A percentile compares a stretch with the other conserved stretches of the same genome.
Conservation (phyloP, 441 rosid species). For the Gossypium davidsonii region DNA sequence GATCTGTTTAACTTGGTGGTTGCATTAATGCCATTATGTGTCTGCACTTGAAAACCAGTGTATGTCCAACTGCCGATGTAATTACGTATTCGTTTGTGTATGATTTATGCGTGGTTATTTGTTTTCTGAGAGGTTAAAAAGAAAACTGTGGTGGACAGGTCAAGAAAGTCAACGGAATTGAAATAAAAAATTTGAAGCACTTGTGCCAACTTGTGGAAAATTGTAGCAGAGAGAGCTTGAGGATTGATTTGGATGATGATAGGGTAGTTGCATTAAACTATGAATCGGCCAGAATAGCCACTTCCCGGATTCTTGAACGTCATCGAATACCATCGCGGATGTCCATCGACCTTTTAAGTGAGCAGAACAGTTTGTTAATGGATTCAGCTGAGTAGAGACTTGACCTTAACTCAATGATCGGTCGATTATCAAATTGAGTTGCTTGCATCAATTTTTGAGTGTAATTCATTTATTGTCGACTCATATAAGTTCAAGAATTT, state of each 20-base stretch:
- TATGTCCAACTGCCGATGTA: not conserved
- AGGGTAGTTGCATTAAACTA: slow-evolving; percentile 61
- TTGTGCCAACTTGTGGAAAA: slow-evolving; percentile 55
- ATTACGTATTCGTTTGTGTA: not conserved
- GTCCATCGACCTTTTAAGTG: slow-evolving; percentile 44
- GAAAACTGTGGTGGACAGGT: slow-evolving; percentile 43
- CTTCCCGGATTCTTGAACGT: slow-evolving; percentile 57
- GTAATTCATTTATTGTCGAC: not conserved
- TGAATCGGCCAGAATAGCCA: slow-evolving; percentile 51
- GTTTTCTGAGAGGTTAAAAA: slow-evolving; percentile 11
- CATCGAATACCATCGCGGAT: slow-evolving; percentile 61
- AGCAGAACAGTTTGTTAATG: slow-evolving; percentile 16
- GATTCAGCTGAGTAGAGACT: slow-evolving; percentile 8
- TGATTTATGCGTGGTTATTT: not conserved
- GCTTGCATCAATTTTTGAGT: not conserved
- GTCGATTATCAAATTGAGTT: not conserved
- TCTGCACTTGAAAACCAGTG: not conserved
- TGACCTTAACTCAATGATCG: not conserved
- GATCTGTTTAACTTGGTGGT: not conserved
- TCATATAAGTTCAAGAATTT: not conserved
- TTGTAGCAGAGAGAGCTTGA: slow-evolving; percentile 44
- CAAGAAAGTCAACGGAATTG: slow-evolving; percentile 61
- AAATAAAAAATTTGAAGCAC: slow-evolving; percentile 69
- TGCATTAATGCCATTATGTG: not conserved
- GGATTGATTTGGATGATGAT: slow-evolving; percentile 76